Evolutionary conservation across 106 monocot genomes (phyloP), one percentile per base, ranked within the genome.

Genomic region (Apostasia shenzhenica): DNA sequence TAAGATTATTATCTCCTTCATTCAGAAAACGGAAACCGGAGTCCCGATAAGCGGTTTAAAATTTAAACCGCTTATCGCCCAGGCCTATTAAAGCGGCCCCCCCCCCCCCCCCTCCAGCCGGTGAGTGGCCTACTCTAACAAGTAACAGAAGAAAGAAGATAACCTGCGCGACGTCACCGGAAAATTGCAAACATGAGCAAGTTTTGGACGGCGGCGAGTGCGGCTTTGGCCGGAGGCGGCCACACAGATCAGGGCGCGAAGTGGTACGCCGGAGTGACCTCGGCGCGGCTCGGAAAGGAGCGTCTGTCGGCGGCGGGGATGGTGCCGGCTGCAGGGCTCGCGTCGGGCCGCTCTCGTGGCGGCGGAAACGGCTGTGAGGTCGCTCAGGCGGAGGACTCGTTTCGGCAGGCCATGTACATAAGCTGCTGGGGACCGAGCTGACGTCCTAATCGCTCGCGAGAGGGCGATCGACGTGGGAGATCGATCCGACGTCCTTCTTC

Each of bases 361-460:
- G 44, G 45, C 10, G 9, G 45, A 8, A 3, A 7, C 10, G 26
- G 26, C 26, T 48, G 48, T 41, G 65, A 65, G 14, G 62, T 12
- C 1, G 44, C 44, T 45, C 62, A 62, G 44, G 62, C 42, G 44
- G 65, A 65, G 65, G 65, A 65, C 11, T 65, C 65, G 37, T 4
- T 65, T 1, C 45, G 48, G 26, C 46, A 48, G 65, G 65, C 48
- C 65, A 65, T 65, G 48, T 65, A 48, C 11, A 4, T 65, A 1
- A 65, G 65, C 65, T 65, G 65, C 65, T 65, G 65, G 65, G 65
- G 65, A 26, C 65, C 65, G 26, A 65, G 48, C 65, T 65, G 65
- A 62, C 26, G 26, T 26, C 26, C 26, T 26, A 0, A 26, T 26
- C 26, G 26, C 26, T n/a, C n/a, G 26, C 26, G 26, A 26, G 26